Base-by-base conservation (phyloP, 306 rosid genomes). In the Lathyrus aphaca region DNA sequence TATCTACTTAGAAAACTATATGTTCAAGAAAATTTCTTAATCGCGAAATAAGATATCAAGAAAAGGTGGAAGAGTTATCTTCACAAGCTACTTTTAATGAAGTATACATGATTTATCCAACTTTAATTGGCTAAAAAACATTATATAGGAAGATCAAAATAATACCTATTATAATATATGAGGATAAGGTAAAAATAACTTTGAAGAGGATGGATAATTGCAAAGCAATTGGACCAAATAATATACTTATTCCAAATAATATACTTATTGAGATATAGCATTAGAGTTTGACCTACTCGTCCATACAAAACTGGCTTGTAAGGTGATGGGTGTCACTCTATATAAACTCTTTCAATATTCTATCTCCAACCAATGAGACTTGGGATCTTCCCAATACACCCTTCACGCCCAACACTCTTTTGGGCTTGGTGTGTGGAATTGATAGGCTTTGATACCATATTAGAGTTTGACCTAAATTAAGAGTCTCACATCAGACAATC, bases 1-100 rank as follows among this genome's bases (percentile, higher is more conserved):
- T 29, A 56, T 73, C 69, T 64, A 57, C 16, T 60, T 5, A 50
- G 23, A 15, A 66, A 57, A 61, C 51, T 17, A 19, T 42, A 74
- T 74, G 13, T 16, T 60, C 14, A 48, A 59, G 16, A 35, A n/a
- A 64, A 50, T 69, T 8, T 21, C 55, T 37, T 61, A 18, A 30
- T 30, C 27, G 10, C 6, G 8, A 38, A 61, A 37, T 40, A 17
- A 60, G 48, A 37, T 17, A 37, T 10, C 10, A 10, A 17, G 46
- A 40, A 60, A 37, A 60, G 12, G 66, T 60, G n/a, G 27, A 35
- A 9, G 40, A n/a, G 46, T 16, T 10, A 60, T 37, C 16, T 60
- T 60, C 64, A 60, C 15, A 60, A 37, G 29, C 15, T 9, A 60
- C 2, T 30, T 8, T 59, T 59, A 35, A 59, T 15, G 27, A 59